These are phyloP conservation scores for Mesembryanthemum crystallinum DNA, from an alignment of 148 eudicot genomes.

Conservation along the genomic window DNA sequence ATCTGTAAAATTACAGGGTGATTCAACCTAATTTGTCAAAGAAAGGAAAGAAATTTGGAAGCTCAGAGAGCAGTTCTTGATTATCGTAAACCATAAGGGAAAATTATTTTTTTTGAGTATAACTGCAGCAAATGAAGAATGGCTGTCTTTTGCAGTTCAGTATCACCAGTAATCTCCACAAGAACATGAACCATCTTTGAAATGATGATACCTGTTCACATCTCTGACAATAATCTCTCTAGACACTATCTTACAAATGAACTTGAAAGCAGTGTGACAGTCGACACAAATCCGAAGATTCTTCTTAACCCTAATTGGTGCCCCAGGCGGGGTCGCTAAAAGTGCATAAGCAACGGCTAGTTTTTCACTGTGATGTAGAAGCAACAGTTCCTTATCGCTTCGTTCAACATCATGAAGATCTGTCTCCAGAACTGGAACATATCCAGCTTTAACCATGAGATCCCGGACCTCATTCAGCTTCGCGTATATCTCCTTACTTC, in stretches of 20 bases:
- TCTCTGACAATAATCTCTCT: conserved; percentile 68
- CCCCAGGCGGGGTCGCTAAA: conserved; percentile 52
- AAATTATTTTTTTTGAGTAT: neutral
- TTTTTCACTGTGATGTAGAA: conserved; percentile 67
- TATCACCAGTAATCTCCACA: conserved; percentile 73
- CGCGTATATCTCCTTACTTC: conserved; percentile 53
- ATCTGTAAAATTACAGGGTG: neutral
- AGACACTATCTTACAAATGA: conserved; percentile 51
- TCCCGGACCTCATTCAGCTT: conserved; percentile 55
- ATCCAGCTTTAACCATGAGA: conserved; percentile 55
- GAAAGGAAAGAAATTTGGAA: neutral
- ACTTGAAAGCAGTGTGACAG: conserved; percentile 70
- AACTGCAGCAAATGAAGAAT: neutral
- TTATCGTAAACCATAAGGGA: neutral
- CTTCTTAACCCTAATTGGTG: conserved; percentile 67
- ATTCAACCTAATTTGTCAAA: neutral
- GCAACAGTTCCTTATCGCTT: conserved; percentile 58
- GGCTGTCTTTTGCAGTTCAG: neutral
- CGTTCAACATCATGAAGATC: conserved; percentile 63
- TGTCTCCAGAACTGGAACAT: conserved; percentile 55
- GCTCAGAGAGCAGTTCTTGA: neutral
- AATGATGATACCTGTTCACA: conserved; percentile 68
- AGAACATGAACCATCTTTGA: conserved; percentile 68
- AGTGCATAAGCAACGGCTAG: conserved; percentile 72
- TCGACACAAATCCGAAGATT: conserved; percentile 67